A percentile compares a stretch with the other conserved stretches of the same genome.
These are phyloP conservation scores for Clarkia xantiana DNA, from an alignment of 345 rosid species.

Conservation along the genomic window DNA sequence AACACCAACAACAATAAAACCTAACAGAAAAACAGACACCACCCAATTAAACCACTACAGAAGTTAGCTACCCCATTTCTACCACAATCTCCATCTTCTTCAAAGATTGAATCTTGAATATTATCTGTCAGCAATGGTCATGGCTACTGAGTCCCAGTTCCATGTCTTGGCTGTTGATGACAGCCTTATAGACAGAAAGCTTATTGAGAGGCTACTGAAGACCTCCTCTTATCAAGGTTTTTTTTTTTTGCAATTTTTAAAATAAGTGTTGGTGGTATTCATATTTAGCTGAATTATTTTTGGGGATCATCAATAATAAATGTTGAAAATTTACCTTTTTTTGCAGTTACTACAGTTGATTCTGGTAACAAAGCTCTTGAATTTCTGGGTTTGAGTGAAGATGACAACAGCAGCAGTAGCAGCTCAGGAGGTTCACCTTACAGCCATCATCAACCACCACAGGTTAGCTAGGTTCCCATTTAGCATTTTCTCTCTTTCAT, in stretches of 20 bases:
- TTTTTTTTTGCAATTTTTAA: neutral
- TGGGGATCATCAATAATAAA: neutral
- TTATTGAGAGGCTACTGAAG: conserved; percentile 79
- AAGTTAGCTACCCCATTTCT: neutral
- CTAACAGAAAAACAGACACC: neutral
- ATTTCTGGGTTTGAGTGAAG: conserved; percentile 44
- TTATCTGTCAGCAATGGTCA: conserved; percentile 28
- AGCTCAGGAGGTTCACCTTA: conserved; percentile 7
- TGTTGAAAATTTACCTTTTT: neutral
- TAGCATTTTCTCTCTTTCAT: neutral
- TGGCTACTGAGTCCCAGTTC: conserved; percentile 49
- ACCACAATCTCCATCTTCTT: neutral
- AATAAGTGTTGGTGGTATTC: neutral
- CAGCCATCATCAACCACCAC: conserved; percentile 24
- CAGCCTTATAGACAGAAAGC: conserved; percentile 61
- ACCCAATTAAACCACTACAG: conserved; percentile 1
- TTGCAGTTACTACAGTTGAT: conserved; percentile 61
- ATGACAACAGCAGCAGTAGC: conserved; percentile 20
- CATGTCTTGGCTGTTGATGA: conserved; percentile 98
- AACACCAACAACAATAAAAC: conserved; percentile 4
- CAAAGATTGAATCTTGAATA: neutral
- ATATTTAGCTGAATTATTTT: neutral
- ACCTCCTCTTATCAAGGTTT: conserved; percentile 85
- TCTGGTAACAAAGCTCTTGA: conserved; percentile 59
- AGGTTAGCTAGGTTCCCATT: neutral